phyloP scores from a whole-genome alignment of 768 basidiomycete genomes.

The Brasilioporus rufonigricans region DNA sequence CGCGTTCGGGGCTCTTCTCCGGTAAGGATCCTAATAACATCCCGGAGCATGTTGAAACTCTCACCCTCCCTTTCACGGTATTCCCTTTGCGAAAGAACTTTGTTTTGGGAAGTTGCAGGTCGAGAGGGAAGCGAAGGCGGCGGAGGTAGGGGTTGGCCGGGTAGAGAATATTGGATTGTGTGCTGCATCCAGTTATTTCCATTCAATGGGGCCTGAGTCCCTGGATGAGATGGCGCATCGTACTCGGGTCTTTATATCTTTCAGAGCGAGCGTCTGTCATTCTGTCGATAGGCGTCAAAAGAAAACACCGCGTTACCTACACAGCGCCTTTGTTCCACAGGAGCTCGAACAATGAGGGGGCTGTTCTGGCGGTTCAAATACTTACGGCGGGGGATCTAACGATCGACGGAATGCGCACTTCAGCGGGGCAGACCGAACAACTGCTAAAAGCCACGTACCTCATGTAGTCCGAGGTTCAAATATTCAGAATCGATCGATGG shows the following conservation, averaged over 20 bases:
- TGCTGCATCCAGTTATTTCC: not conserved
- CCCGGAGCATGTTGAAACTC: conserved; percentile 16
- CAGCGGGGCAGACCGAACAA: too few relatives aligned
- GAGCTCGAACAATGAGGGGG: not conserved
- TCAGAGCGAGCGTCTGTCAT: not conserved
- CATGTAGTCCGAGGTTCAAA: too few relatives aligned
- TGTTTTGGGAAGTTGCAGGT: too few relatives aligned
- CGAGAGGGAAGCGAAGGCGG: too few relatives aligned
- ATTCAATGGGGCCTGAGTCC: not conserved
- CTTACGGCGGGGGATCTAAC: too few relatives aligned
- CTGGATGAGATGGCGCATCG: not conserved
- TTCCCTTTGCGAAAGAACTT: conserved; percentile 12
- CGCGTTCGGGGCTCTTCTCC: conserved; percentile 14
- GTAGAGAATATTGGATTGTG: not conserved
- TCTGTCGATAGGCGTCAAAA: not conserved
- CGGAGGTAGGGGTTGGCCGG: not conserved
- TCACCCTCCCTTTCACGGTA: conserved; percentile 26
- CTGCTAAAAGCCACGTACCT: too few relatives aligned
- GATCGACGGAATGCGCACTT: too few relatives aligned
- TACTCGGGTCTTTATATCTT: not conserved
- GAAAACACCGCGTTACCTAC: not conserved
- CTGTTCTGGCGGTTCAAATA: not conserved
- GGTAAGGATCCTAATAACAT: conserved; percentile 12
- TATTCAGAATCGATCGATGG: too few relatives aligned
- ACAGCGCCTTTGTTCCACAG: not conserved